Evolutionary conservation across 345 rosid species (phyloP).

Genomic region (Abelmoschus esculentus): DNA sequence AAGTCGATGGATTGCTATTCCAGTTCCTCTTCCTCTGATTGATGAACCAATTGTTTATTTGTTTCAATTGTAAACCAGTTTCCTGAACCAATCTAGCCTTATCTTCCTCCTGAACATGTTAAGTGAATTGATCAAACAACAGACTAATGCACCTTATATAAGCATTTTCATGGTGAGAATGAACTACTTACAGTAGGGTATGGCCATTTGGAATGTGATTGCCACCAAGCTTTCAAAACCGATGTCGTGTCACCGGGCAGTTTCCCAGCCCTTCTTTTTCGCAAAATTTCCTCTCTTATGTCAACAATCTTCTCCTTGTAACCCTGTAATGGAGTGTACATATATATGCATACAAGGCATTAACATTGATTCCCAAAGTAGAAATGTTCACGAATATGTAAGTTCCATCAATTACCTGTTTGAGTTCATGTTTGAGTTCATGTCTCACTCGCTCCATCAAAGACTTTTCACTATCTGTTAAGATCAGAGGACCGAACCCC

Average conservation of each 20-base stretch:
- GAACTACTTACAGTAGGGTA: constrained; percentile 75
- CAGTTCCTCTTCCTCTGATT: constrained; percentile 98
- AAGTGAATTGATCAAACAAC: not conserved
- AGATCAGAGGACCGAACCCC: constrained; percentile 93
- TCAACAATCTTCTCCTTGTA: constrained; percentile 94
- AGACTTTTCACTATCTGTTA: constrained; percentile 91
- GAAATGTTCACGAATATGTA: not conserved
- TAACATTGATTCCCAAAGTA: not conserved
- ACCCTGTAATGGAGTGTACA: constrained; percentile 37
- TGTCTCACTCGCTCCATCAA: constrained; percentile 97
- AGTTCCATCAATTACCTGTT: constrained; percentile 51
- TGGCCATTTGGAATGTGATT: constrained; percentile 93
- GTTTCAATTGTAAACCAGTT: constrained; percentile 92
- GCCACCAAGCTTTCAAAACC: constrained; percentile 93
- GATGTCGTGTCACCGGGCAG: constrained; percentile 98
- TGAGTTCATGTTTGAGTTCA: constrained; percentile 89
- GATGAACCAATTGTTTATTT: constrained; percentile 98
- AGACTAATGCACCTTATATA: not conserved
- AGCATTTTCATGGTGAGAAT: not conserved
- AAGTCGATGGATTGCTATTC: constrained; percentile 88
- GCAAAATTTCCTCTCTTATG: constrained; percentile 90
- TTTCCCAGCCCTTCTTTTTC: constrained; percentile 97
- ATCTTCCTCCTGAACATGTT: constrained; percentile 81
- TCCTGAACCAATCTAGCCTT: constrained; percentile 90
- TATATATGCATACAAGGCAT: not conserved